A percentile compares a stretch with the other conserved stretches of the same genome.
Conservation (phyloP, 2,329 filamentous ascomycete species). For the Botryotinia globosa region DNA sequence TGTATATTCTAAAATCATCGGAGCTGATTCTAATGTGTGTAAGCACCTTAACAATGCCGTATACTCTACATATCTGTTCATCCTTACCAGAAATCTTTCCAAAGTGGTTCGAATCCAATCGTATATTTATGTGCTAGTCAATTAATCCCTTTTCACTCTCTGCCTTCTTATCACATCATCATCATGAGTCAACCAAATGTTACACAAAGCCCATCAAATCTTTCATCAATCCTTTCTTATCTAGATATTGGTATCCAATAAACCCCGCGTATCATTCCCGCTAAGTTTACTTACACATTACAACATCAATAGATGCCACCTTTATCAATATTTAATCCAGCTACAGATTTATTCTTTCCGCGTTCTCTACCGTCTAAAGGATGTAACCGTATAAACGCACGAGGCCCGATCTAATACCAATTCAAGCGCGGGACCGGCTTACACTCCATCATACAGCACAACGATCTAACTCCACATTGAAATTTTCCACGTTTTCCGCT, state of each 20-base stretch:
- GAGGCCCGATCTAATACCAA: background rate
- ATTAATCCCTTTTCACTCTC: background rate
- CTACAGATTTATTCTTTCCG: background rate
- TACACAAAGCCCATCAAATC: background rate
- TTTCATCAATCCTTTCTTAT: background rate
- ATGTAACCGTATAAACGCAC: background rate
- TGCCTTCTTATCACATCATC: background rate
- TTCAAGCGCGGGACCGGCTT: slow-evolving; percentile 1
- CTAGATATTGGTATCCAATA: background rate
- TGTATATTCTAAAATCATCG: background rate
- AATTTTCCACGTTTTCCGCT: slow-evolving; percentile 17
- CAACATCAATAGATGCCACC: background rate
- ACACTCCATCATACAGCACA: slow-evolving; percentile 13
- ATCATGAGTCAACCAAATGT: background rate
- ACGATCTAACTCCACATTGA: background rate
- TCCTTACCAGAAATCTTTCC: background rate
- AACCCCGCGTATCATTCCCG: background rate
- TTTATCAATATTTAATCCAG: background rate
- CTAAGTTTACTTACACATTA: background rate
- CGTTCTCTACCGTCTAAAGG: background rate
- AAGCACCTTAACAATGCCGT: background rate
- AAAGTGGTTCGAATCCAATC: background rate
- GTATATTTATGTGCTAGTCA: background rate
- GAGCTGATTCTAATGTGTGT: background rate
- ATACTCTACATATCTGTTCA: background rate